Conservation (phyloP, 805 yeast genomes). For the Lachancea kluyveri region DNA sequence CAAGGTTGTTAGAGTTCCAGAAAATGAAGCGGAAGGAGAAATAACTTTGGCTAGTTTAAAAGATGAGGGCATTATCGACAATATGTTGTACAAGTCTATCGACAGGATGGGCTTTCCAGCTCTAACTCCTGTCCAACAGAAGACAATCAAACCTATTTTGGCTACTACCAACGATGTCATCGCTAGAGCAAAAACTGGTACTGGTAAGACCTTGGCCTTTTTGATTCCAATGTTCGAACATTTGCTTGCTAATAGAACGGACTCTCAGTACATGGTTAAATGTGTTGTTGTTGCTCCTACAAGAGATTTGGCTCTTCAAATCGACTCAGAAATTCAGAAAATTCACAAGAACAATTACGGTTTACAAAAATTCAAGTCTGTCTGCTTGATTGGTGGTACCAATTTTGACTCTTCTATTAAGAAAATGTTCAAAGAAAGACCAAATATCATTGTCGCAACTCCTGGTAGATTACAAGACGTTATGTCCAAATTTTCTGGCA, state of each 20-base stretch:
- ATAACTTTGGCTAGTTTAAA: slow-evolving; percentile 26
- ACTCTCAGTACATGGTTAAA: slow-evolving; percentile 37
- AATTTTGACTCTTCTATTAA: slow-evolving; percentile 34
- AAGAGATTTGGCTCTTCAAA: slow-evolving; percentile 84
- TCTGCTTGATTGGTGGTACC: slow-evolving; percentile 66
- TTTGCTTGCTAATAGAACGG: slow-evolving; percentile 30
- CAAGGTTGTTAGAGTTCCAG: slow-evolving; percentile 17
- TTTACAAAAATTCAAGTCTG: slow-evolving; percentile 33
- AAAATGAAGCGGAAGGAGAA: slow-evolving; percentile 13
- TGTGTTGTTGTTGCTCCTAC: slow-evolving; percentile 82
- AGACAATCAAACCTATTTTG: slow-evolving; percentile 53
- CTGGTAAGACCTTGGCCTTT: slow-evolving; percentile 90
- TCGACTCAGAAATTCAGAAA: slow-evolving; percentile 55
- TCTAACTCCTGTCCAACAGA: slow-evolving; percentile 65
- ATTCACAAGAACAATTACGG: slow-evolving; percentile 30
- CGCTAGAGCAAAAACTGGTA: slow-evolving; percentile 90
- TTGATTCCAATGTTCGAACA: slow-evolving; percentile 73
- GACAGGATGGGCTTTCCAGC: slow-evolving; percentile 40
- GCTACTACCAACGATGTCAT: slow-evolving; percentile 57
- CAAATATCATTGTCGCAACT: slow-evolving; percentile 75
- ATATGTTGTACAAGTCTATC: slow-evolving; percentile 31
- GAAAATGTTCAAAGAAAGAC: slow-evolving; percentile 25
- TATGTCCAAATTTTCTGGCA: slow-evolving; percentile 39
- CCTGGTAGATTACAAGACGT: slow-evolving; percentile 80
- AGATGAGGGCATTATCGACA: slow-evolving; percentile 26